These are phyloP conservation scores for Fagopyrum tataricum DNA, from an alignment of 148 eudicot genomes.

Conservation along the genomic window DNA sequence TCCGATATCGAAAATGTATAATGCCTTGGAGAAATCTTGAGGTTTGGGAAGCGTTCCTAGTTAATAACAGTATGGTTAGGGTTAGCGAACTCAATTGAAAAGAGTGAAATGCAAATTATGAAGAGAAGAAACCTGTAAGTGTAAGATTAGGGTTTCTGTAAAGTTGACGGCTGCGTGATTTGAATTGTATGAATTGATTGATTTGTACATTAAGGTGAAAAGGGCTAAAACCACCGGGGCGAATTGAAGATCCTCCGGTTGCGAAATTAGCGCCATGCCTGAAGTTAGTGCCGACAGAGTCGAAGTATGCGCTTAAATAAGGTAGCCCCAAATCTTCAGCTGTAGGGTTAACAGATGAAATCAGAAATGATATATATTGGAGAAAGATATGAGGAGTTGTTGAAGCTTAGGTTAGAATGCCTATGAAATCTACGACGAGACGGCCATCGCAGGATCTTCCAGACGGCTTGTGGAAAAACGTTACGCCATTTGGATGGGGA, in stretches of 20 bases:
- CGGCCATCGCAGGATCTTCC: slow-evolving; percentile 34
- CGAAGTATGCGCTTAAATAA: slow-evolving; percentile 31
- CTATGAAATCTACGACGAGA: slow-evolving; percentile 33
- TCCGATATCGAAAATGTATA: slow-evolving; percentile 11
- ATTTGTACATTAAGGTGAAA: not conserved
- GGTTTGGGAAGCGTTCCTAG: slow-evolving; percentile 10
- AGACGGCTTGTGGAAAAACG: slow-evolving; percentile 29
- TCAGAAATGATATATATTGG: not conserved
- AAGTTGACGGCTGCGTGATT: not conserved
- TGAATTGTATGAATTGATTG: not conserved
- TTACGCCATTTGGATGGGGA: slow-evolving; percentile 25
- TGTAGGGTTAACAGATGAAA: slow-evolving; percentile 1
- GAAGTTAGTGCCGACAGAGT: slow-evolving; percentile 31
- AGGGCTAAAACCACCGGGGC: slow-evolving; percentile 14
- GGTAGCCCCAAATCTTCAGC: slow-evolving; percentile 30
- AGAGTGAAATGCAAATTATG: too few species aligned
- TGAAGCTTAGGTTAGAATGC: too few species aligned
- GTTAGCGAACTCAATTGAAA: too few species aligned
- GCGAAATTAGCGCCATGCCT: slow-evolving; percentile 39
- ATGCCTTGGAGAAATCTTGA: slow-evolving; percentile 7
- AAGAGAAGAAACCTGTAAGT: not conserved
- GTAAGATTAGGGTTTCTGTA: not conserved
- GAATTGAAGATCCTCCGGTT: slow-evolving; percentile 27
- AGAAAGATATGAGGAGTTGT: not conserved
- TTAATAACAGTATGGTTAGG: not conserved